A percentile compares a stretch with the other conserved stretches of the same genome.
These are phyloP conservation scores for Asterophora lycoperdoides DNA, from an alignment of 768 basidiomycete species.

Conservation along the genomic window DNA sequence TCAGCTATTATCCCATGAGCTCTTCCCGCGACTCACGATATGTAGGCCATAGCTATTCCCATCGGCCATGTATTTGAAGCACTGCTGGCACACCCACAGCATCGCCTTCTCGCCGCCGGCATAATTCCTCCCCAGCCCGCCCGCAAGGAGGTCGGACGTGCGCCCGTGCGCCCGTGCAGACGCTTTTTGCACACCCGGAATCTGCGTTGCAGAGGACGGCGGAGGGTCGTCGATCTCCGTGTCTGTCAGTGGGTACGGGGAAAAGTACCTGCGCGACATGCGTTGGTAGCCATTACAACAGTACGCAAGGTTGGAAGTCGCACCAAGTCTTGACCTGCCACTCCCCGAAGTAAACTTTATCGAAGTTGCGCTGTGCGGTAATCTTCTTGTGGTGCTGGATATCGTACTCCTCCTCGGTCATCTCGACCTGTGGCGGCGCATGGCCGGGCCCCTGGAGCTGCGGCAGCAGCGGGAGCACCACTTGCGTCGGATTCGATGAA, in stretches of 20 bases:
- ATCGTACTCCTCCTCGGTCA: slow-evolving; percentile 71
- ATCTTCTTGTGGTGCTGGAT: slow-evolving; percentile 63
- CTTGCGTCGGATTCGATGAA: neutral
- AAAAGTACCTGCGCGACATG: slow-evolving; percentile 70
- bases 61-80: slow-evolving; percentile 96
- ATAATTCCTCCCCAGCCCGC: slow-evolving; percentile 50
- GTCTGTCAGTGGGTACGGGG: slow-evolving; percentile 82
- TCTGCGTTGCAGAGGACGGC: slow-evolving; percentile 29
- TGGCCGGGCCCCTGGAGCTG: slow-evolving; percentile 7
- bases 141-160: slow-evolving; percentile 68
- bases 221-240: slow-evolving; percentile 52
- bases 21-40: slow-evolving; percentile 43
- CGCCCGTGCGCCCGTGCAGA: slow-evolving; percentile 62
- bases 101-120: slow-evolving; percentile 41
- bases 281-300: too few species aligned
- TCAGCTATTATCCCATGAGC: neutral
- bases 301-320: slow-evolving; percentile 15
- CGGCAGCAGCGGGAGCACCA: slow-evolving; percentile 8
- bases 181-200: slow-evolving; percentile 46
- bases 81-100: slow-evolving; percentile 86
- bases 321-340: slow-evolving; percentile 91
- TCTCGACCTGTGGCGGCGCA: slow-evolving; percentile 25
- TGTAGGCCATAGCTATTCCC: slow-evolving; percentile 62
- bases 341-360: slow-evolving; percentile 78
- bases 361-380: slow-evolving; percentile 76